Conservation (phyloP, 768 basidiomycete genomes). For the Cubamyces sp. region DNA sequence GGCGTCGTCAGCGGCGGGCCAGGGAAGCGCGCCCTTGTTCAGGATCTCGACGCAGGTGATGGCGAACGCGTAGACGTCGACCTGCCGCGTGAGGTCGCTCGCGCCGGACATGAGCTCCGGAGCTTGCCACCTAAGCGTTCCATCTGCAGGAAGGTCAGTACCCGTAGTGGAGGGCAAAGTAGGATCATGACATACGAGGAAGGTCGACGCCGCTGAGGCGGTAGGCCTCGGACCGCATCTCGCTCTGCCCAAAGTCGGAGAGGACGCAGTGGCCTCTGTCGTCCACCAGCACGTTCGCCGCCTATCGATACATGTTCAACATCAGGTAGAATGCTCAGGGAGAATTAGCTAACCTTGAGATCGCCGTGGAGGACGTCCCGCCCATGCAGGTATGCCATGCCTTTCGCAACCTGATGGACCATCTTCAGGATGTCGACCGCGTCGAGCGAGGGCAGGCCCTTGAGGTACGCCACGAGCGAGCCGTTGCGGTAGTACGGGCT, state of each 20-base stretch:
- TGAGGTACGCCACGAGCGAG: constrained; percentile 62
- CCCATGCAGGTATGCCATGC: constrained; percentile 80
- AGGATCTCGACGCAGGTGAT: constrained; percentile 41
- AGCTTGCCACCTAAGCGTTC: constrained; percentile 52
- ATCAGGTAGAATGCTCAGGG: neutral
- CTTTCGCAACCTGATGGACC: constrained; percentile 75
- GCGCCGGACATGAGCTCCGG: constrained; percentile 44
- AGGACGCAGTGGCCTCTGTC: constrained; percentile 70
- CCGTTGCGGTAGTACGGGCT: constrained; percentile 73
- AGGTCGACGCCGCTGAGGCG: constrained; percentile 53
- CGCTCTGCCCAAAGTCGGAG: constrained; percentile 83
- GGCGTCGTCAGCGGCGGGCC: constrained; percentile 35
- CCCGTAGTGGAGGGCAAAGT: neutral
- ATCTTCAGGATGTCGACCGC: constrained; percentile 57
- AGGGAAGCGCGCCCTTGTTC: constrained; percentile 41
- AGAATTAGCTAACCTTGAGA: constrained; percentile 58
- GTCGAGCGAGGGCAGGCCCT: constrained; percentile 35
- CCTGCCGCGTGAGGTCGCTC: constrained; percentile 35
- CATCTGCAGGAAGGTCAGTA: constrained; percentile 43
- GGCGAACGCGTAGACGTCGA: constrained; percentile 48
- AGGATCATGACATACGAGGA: constrained; percentile 31
- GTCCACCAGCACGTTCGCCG: constrained; percentile 76
- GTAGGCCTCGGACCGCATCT: constrained; percentile 74
- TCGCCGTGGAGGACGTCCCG: constrained; percentile 77
- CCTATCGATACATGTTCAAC: constrained; percentile 40